phyloP scores from a whole-genome alignment of 768 basidiomycete genomes.

The Mycena sanguinolenta region DNA sequence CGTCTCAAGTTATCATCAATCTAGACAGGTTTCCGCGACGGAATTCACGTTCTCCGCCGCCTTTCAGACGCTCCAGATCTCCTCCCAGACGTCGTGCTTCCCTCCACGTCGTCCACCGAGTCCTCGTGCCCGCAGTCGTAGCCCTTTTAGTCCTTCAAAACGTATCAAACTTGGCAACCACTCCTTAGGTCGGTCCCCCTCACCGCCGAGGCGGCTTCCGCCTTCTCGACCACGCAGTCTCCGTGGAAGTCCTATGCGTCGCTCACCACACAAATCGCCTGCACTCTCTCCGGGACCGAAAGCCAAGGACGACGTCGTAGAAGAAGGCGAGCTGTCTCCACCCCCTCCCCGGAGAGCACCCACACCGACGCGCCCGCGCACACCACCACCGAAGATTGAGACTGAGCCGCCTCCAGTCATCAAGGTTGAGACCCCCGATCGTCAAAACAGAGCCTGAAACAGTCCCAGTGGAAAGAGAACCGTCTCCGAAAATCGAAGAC shows the following conservation, averaged over 20 bases:
- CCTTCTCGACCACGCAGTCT: constrained; percentile 8
- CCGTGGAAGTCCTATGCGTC: constrained; percentile 8
- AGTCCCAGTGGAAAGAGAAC: not conserved
- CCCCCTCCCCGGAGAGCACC: not conserved
- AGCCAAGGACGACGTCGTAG: constrained; percentile 10
- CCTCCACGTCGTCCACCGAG: constrained; percentile 3
- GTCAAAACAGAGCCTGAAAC: not conserved
- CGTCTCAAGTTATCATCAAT: not conserved
- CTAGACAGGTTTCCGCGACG: constrained; percentile 31
- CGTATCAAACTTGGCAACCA: constrained; percentile 33
- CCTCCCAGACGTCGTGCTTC: constrained; percentile 26
- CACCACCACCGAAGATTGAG: not conserved
- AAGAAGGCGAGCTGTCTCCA: constrained; percentile 25
- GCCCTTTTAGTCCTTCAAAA: constrained; percentile 23
- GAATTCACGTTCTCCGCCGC: constrained; percentile 27
- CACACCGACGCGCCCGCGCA: constrained; percentile 12
- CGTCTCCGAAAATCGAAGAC: constrained; percentile 13
- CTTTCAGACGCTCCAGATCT: constrained; percentile 21
- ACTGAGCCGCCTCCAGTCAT: not conserved
- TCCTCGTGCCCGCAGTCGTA: constrained; percentile 30
- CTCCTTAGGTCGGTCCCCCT: constrained; percentile 11
- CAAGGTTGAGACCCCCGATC: not conserved
- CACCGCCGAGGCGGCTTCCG: not conserved
- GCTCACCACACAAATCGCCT: constrained; percentile 7
- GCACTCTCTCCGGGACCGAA: not conserved